Evolutionary conservation across 345 rosid genomes (phyloP), one percentile per base, ranked within the genome.

Genomic region (Salix suchowensis): DNA sequence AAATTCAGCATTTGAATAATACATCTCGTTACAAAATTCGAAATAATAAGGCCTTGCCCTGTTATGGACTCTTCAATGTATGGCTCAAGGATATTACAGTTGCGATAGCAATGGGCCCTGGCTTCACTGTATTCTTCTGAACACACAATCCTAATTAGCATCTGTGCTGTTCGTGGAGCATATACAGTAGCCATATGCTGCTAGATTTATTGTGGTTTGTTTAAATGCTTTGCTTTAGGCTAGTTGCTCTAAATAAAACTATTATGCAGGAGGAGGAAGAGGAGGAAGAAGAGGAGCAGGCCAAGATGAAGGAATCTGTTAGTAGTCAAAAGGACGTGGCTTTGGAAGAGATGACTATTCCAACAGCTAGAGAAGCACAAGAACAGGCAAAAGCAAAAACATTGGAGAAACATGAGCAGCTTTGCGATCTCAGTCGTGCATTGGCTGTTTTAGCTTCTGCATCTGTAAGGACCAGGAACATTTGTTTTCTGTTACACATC

Each of bases 361-460:
- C 94, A 71, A 93, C 97, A 28, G 88, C 93, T 76, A 89, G 84
- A 80, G 94, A 93, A 80, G 95, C 90, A 37, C 84, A 72, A 55
- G 94, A 96, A 78, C 91, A 85, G 82, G 92, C 90, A 16, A 91
- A 72, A 80, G 93, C 94, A 11, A 91, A 88, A 90, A 90, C 98
- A 70, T 75, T 93, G 70, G 98, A 95, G 85, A 88, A 93, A 79
- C 97, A 90, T 65, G 98, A 91, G 79, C 92, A 96, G 83, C 99
- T 96, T 55, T 96, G 99, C 82, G 98, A 96, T 82, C 97, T 93
- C 75, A 93, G 98, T 75, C 97, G 93, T 83, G 99, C 99, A 64
- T 78, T 96, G 79, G 97, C 99, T 77, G 92, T 96, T 80, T 84
- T 96, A 65, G 97, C 98, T 87, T 93, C 99, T 46, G 99, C 97